phyloP scores from a whole-genome alignment of 768 basidiomycete species.

The Boletus barrowsii region DNA sequence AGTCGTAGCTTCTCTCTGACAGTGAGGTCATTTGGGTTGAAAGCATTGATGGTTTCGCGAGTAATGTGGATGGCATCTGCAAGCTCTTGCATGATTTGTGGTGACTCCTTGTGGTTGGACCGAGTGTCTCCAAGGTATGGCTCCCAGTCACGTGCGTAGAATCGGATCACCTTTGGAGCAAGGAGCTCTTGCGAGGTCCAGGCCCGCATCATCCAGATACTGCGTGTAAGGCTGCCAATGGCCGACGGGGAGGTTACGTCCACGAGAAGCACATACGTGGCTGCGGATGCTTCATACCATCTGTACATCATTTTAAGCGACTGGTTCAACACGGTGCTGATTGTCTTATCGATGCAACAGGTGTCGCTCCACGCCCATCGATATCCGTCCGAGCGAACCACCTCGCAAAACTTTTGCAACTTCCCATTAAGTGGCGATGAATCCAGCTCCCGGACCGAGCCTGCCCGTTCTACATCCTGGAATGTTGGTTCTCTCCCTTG shows the following conservation, averaged over 20 bases:
- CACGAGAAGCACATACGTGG: slow-evolving; percentile 1
- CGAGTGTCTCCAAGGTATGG: slow-evolving; percentile 3
- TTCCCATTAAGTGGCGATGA: slow-evolving; percentile 2
- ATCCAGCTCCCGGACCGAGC: slow-evolving; percentile 4
- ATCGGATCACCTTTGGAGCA: slow-evolving; percentile 3
- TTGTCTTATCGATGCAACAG: slow-evolving; percentile 13
- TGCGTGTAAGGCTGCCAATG: background rate
- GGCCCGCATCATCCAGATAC: slow-evolving; percentile 10
- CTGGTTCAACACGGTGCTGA: slow-evolving; percentile 2
- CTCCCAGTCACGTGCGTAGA: slow-evolving; percentile 9
- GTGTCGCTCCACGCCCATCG: slow-evolving; percentile 17
- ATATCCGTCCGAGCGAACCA: slow-evolving; percentile 3
- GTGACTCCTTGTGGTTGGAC: slow-evolving; percentile 10
- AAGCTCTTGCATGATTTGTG: slow-evolving; percentile 9
- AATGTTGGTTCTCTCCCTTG: slow-evolving; percentile 9
- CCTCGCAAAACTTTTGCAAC: slow-evolving; percentile 7
- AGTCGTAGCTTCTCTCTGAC: slow-evolving; percentile 10
- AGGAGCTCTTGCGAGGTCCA: slow-evolving; percentile 20
- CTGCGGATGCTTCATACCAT: slow-evolving; percentile 10
- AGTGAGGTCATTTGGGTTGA: slow-evolving; percentile 5
- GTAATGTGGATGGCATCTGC: slow-evolving; percentile 3
- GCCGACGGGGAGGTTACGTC: background rate
- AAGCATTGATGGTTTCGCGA: background rate
- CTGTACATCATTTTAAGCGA: slow-evolving; percentile 15
- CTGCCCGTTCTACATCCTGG: slow-evolving; percentile 1